phyloP scores from a whole-genome alignment of 495 filamentous ascomycete genomes.

The Collariella sp. region DNA sequence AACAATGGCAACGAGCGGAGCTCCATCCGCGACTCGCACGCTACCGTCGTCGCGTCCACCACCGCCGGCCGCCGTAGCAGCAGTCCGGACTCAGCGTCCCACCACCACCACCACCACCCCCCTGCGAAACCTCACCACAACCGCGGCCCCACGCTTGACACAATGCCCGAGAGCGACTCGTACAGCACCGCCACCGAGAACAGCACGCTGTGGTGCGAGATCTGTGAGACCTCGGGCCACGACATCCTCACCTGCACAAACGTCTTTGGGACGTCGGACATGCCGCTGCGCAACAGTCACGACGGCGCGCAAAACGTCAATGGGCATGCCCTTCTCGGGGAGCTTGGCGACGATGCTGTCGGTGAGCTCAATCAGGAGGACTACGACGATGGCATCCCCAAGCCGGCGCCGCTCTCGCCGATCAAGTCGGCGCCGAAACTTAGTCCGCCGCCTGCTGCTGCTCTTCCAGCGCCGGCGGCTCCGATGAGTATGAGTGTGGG shows the following conservation, averaged over 20 bases:
- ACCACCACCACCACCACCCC: not conserved
- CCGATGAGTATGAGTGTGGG: conserved; percentile 1
- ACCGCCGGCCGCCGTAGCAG: conserved; percentile 18
- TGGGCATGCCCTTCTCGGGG: too few species aligned
- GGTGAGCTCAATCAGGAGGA: not conserved
- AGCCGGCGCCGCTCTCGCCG: conserved; percentile 46
- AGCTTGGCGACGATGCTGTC: not conserved
- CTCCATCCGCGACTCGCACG: conserved; percentile 50
- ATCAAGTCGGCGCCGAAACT: conserved; percentile 23
- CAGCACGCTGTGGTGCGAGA: conserved; percentile 82
- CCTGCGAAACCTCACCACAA: conserved; percentile 31
- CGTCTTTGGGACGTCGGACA: conserved; percentile 54
- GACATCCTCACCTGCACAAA: conserved; percentile 90
- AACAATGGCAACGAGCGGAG: conserved; percentile 41
- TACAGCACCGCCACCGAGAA: conserved; percentile 65
- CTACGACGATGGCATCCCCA: conserved; percentile 30
- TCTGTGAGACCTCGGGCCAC: conserved; percentile 88
- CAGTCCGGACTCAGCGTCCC: conserved; percentile 29
- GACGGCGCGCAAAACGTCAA: too few species aligned
- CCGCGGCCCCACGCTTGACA: conserved; percentile 40
- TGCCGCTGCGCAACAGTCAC: too few species aligned
- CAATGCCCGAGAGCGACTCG: conserved; percentile 64
- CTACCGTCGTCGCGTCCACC: conserved; percentile 37
- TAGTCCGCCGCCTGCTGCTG: not conserved
- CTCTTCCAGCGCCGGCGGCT: not conserved